phyloP scores from a whole-genome alignment of 2,329 filamentous ascomycete genomes.

The Grosmannia penicillata region DNA sequence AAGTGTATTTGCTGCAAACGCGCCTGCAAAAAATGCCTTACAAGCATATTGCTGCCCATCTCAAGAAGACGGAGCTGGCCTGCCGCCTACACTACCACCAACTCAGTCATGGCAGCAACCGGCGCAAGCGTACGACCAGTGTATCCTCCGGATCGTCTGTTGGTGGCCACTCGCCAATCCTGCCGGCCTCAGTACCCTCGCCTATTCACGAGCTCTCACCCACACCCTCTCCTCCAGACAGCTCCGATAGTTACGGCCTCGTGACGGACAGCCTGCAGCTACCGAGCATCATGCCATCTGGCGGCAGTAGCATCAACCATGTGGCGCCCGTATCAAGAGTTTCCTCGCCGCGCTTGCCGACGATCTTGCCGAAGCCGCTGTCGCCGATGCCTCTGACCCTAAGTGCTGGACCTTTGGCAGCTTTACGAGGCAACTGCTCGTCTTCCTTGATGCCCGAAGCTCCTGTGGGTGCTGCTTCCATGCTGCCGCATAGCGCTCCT shows the following conservation, averaged over 20 bases:
- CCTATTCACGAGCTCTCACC: conserved; percentile 33
- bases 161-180: conserved; percentile 32
- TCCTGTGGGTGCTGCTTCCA: conserved; percentile 8
- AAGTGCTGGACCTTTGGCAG: conserved; percentile 20
- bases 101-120: conserved; percentile 67
- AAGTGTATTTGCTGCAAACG: conserved; percentile 70
- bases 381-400: conserved; percentile 25
- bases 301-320: conserved; percentile 21
- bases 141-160: conserved; percentile 50
- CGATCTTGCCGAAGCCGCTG: conserved; percentile 52
- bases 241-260: conserved; percentile 27
- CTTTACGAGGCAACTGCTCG: conserved; percentile 23
- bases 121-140: conserved; percentile 62
- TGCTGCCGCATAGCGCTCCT: conserved; percentile 27
- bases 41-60: conserved; percentile 72
- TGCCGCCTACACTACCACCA: conserved; percentile 83
- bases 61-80: conserved; percentile 78
- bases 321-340: no score
- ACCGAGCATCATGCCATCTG: conserved; percentile 31
- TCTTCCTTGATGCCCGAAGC: conserved; percentile 21
- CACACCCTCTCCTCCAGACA: conserved; percentile 32
- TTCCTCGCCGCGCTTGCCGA: conserved; percentile 37
- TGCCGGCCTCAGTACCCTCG: conserved; percentile 31
- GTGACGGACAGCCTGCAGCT: conserved; percentile 35
- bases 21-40: conserved; percentile 81